A percentile compares a stretch with the other conserved stretches of the same genome.
phyloP scores from a whole-genome alignment of 208 protist species.

The Leishmania aethiopica region DNA sequence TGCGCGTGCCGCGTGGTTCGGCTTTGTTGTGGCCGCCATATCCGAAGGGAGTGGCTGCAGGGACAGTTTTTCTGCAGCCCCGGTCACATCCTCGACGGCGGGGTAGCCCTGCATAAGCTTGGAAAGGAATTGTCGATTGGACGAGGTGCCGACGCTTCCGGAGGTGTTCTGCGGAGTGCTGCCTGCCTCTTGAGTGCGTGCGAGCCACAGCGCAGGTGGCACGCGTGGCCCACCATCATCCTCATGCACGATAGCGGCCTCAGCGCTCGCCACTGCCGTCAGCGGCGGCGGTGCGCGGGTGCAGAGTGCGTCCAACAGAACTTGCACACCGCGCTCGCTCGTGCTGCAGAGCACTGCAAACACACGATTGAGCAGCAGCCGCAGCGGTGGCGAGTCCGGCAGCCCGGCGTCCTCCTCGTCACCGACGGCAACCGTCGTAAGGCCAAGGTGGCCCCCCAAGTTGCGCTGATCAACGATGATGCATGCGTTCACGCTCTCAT shows the following conservation, averaged over 20 bases:
- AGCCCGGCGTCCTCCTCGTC: constrained; percentile 30
- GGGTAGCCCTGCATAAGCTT: constrained; percentile 6
- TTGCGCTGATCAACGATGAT: constrained; percentile 57
- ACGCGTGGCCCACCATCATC: constrained; percentile 25
- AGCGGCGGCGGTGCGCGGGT: constrained; percentile 18
- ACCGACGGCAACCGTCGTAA: constrained; percentile 57
- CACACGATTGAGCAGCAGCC: constrained; percentile 33
- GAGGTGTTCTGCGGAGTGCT: background rate
- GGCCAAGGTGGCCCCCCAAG: constrained; percentile 56
- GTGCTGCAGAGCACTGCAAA: constrained; percentile 37
- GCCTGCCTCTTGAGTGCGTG: background rate
- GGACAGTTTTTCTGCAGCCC: background rate
- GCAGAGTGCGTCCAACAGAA: constrained; percentile 46
- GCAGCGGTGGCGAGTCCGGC: constrained; percentile 1
- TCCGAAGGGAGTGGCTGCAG: background rate
- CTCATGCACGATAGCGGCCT: constrained; percentile 13
- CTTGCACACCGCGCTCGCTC: constrained; percentile 40
- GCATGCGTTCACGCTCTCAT: constrained; percentile 21
- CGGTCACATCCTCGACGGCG: background rate
- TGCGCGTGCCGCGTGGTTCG: background rate
- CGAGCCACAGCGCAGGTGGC: constrained; percentile 8
- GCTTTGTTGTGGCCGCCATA: background rate
- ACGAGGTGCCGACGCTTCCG: background rate
- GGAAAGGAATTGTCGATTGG: constrained; percentile 14
- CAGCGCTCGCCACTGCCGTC: constrained; percentile 10